Evolutionary conservation across 257 asterid genomes (phyloP), one percentile per base, ranked within the genome.

Genomic region (Apocynum venetum): DNA sequence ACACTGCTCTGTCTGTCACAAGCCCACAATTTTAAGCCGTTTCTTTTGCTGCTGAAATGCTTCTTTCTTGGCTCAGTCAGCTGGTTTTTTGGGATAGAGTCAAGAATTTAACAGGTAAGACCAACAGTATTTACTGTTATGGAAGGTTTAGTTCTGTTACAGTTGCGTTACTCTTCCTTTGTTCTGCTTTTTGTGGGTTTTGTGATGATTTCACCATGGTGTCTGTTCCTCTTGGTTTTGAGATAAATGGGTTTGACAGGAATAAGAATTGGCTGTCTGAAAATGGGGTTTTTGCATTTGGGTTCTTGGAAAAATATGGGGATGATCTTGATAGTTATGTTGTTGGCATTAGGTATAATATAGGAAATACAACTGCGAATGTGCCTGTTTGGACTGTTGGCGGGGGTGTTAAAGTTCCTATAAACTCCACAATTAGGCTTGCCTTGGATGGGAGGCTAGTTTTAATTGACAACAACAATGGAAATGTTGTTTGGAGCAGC

Each of bases 221-320:
- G 40, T 82, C 93, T 11, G 87, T 85, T 47, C 89, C 92, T 80
- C 83, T 86, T 69, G 95, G 95, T 64, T 90, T 88, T 80, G 89
- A 86, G 83, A 82, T 90, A 46, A 82, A 73, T 90, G 89, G 89
- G 76, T 75, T 80, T 75, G 91, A 83, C 52, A 81, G 73, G 57
- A 83, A 61, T 46, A 79, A 71, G 79, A 82, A 74, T 75, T 86
- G 91, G 92, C 84, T 90, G 78, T 90, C 95, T 61, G 83, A 82
- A 86, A 90, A 85, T 85, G 89, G 95, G 85, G 88, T 80, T 77
- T 90, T 90, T 86, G 84, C 91, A 64, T 88, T 90, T 85, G 96
- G 93, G 73, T 90, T 90, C 93, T 81, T 87, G 86, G 88, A 83
- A 82, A 85, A 80, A 52, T 84, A 84, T 73, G 89, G 80, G 83